phyloP scores from a whole-genome alignment of 495 filamentous ascomycete species.

The Alectoria sarmentosa region DNA sequence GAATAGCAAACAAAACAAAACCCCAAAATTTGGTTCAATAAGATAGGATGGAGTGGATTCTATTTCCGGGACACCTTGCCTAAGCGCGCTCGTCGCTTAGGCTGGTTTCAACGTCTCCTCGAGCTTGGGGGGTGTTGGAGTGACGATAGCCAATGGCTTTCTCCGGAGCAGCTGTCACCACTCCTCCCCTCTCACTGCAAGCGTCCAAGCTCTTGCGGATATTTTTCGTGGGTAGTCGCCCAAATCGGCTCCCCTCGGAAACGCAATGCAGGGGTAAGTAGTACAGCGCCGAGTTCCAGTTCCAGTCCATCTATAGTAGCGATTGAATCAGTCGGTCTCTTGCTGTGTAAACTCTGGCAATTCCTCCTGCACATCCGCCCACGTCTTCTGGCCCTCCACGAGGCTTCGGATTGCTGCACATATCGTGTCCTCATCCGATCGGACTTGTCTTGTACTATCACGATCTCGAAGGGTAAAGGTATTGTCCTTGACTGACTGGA shows the following conservation, averaged over 20 bases:
- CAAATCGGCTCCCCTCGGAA: slow-evolving; percentile 1
- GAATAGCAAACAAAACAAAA: not conserved
- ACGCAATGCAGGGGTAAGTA: not conserved
- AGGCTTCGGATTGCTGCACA: slow-evolving; percentile 52
- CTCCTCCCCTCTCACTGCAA: not conserved
- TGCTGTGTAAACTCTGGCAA: slow-evolving; percentile 64
- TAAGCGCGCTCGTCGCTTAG: slow-evolving; percentile 23
- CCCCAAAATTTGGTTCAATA: not conserved
- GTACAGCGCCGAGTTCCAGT: slow-evolving; percentile 2
- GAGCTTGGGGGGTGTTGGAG: slow-evolving; percentile 9
- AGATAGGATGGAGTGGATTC: not conserved
- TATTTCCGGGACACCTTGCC: not conserved
- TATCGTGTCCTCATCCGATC: slow-evolving; percentile 59
- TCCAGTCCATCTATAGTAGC: slow-evolving; percentile 3
- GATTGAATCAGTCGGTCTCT: slow-evolving; percentile 32
- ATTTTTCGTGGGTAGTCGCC: not conserved
- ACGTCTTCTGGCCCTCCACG: slow-evolving; percentile 56
- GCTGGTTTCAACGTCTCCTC: slow-evolving; percentile 10
- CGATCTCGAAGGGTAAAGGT: slow-evolving; percentile 63
- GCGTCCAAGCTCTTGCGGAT: not conserved
- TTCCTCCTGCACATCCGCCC: slow-evolving; percentile 52
- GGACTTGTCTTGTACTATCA: slow-evolving; percentile 61
- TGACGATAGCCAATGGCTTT: slow-evolving; percentile 18
- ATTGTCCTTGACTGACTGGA: slow-evolving; percentile 61
- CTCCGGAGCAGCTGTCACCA: not conserved